phyloP scores from a whole-genome alignment of 805 yeast genomes.

The Sugiyamaella lignohabitans region DNA sequence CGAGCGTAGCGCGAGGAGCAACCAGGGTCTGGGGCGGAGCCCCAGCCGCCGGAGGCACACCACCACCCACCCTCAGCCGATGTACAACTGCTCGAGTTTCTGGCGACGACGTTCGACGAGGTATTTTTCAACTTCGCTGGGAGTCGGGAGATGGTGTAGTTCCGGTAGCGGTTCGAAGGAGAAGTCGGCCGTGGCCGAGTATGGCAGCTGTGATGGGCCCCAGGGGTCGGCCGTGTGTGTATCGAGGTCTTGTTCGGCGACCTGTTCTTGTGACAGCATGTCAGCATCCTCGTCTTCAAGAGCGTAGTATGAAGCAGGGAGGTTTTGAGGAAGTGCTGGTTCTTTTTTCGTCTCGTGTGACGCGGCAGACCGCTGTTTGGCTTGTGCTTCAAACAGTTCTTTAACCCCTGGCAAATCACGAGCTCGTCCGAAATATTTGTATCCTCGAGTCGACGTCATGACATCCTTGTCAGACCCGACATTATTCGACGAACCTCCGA shows the following conservation, averaged over 20 bases:
- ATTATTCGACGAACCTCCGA: background rate
- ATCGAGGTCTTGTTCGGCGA: background rate
- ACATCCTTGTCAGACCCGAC: constrained; percentile 17
- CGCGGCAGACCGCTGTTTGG: background rate
- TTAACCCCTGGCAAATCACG: constrained; percentile 69
- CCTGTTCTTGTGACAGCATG: background rate
- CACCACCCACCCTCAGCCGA: background rate
- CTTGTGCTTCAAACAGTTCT: constrained; percentile 35
- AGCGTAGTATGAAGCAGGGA: background rate
- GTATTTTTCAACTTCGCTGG: constrained; percentile 24
- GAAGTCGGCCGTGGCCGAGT: background rate
- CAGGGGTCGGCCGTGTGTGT: background rate
- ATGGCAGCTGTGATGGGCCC: background rate
- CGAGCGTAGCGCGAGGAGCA: too few species aligned
- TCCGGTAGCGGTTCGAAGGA: background rate
- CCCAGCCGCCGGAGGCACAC: background rate
- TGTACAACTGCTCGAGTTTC: constrained; percentile 15
- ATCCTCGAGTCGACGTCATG: constrained; percentile 39
- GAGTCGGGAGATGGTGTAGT: constrained; percentile 14
- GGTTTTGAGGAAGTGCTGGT: background rate
- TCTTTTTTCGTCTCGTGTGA: background rate
- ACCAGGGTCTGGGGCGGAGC: too few species aligned
- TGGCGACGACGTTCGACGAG: constrained; percentile 20
- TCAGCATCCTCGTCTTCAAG: background rate
- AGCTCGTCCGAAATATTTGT: constrained; percentile 78